These are phyloP conservation scores for Primulina huaijiensis DNA, from an alignment of 257 asterid species.

Conservation along the genomic window DNA sequence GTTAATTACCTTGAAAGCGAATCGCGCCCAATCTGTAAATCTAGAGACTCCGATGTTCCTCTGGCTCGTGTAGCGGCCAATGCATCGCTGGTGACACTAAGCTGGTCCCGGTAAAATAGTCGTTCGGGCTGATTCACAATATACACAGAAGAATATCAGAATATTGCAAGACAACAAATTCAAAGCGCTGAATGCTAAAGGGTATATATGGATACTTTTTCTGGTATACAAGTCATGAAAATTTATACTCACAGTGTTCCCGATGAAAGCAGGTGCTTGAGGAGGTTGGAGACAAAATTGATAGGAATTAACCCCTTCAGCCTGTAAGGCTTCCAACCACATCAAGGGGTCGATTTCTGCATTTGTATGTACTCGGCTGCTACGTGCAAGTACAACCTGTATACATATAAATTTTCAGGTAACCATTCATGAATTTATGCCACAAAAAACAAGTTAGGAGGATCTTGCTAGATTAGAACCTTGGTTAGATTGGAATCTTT, in stretches of 20 bases:
- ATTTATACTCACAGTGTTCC: conserved; percentile 74
- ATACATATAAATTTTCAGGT: background rate
- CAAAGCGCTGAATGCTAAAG: background rate
- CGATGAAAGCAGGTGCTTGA: conserved; percentile 85
- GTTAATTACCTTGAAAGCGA: conserved; percentile 73
- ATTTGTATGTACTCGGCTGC: conserved; percentile 75
- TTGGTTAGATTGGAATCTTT: conserved; percentile 57
- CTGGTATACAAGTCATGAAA: too few relatives aligned
- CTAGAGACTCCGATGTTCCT: conserved; percentile 71
- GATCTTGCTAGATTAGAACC: conserved; percentile 37
- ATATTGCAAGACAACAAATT: conserved; percentile 3
- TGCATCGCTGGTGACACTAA: conserved; percentile 84
- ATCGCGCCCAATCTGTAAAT: conserved; percentile 77
- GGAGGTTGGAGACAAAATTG: conserved; percentile 95
- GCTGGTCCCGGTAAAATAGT: conserved; percentile 69
- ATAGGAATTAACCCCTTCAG: conserved; percentile 72
- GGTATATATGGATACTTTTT: too few relatives aligned
- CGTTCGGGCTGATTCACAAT: conserved; percentile 72
- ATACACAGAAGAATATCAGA: conserved; percentile 20
- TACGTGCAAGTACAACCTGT: conserved; percentile 96
- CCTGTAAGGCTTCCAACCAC: conserved; percentile 76
- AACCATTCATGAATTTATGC: background rate
- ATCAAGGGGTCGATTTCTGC: conserved; percentile 68
- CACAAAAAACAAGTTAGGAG: background rate
- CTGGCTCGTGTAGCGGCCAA: conserved; percentile 96